Evolutionary conservation across 164 flowering plant species (phyloP).

Genomic region (Nelumbo lutea): DNA sequence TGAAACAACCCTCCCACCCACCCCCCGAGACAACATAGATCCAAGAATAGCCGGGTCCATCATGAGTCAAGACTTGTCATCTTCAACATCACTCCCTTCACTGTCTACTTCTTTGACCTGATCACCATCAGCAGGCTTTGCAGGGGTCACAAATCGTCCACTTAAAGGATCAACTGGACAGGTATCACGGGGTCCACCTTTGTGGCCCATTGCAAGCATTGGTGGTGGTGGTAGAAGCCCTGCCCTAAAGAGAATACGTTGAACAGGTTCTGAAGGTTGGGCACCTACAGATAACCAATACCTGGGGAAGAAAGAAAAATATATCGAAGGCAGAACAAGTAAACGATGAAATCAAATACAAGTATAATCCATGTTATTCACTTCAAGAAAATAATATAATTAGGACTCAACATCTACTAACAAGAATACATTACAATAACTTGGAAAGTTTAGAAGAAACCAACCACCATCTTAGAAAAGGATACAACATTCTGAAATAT

Average conservation of each 20-base stretch:
- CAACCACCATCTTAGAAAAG: too few relatives aligned
- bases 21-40: background rate
- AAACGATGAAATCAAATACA: background rate
- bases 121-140: conserved; percentile 15
- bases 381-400: background rate
- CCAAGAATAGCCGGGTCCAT: background rate
- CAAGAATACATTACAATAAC: background rate
- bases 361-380: background rate
- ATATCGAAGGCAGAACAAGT: background rate
- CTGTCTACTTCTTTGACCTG: conserved; percentile 9
- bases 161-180: conserved; percentile 70
- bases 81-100: background rate
- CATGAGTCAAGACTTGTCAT: background rate
- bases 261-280: conserved; percentile 39
- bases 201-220: conserved; percentile 83
- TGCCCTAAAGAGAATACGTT: conserved; percentile 29
- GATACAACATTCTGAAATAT: too few relatives aligned
- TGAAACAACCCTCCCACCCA: background rate
- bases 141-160: conserved; percentile 42
- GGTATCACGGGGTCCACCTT: conserved; percentile 84
- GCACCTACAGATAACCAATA: conserved; percentile 40
- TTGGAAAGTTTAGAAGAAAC: too few relatives aligned
- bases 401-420: background rate
- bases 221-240: conserved; percentile 75
- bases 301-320: conserved; percentile 8